phyloP scores from a whole-genome alignment of 768 basidiomycete genomes.

The Termitomyces titanicus region DNA sequence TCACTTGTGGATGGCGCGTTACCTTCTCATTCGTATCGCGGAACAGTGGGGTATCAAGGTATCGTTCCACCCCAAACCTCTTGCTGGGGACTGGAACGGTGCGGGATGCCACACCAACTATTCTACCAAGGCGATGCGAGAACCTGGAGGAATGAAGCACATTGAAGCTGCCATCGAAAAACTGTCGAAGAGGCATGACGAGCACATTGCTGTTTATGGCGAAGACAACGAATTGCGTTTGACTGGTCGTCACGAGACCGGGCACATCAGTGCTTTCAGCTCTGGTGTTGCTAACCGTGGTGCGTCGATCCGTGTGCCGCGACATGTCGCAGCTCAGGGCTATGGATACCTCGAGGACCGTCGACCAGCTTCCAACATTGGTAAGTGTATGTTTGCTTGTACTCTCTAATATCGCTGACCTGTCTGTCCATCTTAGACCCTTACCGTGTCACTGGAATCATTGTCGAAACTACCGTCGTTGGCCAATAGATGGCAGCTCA shows the following conservation, averaged over 20 bases:
- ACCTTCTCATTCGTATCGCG: slow-evolving; percentile 91
- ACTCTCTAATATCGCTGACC: slow-evolving; percentile 1
- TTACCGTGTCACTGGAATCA: slow-evolving; percentile 88
- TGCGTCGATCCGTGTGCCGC: slow-evolving; percentile 93
- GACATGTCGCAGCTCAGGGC: slow-evolving; percentile 89
- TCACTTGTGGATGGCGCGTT: slow-evolving; percentile 99
- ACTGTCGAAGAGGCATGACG: slow-evolving; percentile 82
- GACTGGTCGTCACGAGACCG: slow-evolving; percentile 97
- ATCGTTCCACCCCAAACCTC: slow-evolving; percentile 99
- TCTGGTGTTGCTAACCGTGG: slow-evolving; percentile 98
- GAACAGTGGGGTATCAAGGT: slow-evolving; percentile 98
- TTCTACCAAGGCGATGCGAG: slow-evolving; percentile 92
- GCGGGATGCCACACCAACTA: slow-evolving; percentile 99
- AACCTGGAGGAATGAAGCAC: slow-evolving; percentile 86
- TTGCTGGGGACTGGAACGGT: slow-evolving; percentile 98
- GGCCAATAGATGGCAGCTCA: slow-evolving; percentile 42
- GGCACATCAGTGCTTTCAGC: slow-evolving; percentile 86
- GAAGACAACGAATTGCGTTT: slow-evolving; percentile 96
- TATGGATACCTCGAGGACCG: slow-evolving; percentile 96
- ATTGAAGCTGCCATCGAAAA: slow-evolving; percentile 96
- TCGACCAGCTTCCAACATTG: slow-evolving; percentile 97
- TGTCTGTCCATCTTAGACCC: slow-evolving; percentile 65
- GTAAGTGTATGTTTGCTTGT: slow-evolving; percentile 39
- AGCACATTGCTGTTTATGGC: slow-evolving; percentile 97
- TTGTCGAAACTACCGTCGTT: slow-evolving; percentile 84